Conservation (phyloP, 1,284 basidiomycete genomes). For the Fomitiporia mediterranea region DNA sequence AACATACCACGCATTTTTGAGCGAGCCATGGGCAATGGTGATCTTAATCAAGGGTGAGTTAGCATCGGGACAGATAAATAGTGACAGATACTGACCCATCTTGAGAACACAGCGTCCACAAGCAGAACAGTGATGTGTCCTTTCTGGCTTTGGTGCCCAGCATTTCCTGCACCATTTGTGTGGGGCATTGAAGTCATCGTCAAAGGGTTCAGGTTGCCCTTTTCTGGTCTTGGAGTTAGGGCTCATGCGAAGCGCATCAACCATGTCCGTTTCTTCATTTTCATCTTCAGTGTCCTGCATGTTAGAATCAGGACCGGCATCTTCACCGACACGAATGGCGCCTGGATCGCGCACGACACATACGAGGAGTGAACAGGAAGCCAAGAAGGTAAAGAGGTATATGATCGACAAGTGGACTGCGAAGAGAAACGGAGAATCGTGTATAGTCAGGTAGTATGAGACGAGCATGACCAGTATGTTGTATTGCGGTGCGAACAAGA, state of each 20-base stretch:
- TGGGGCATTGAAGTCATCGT: conserved; percentile 45
- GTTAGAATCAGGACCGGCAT: conserved; percentile 24
- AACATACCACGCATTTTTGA: conserved; percentile 68
- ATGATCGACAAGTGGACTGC: conserved; percentile 48
- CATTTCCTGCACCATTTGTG: conserved; percentile 74
- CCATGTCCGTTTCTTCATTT: conserved; percentile 48
- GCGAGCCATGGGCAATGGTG: conserved; percentile 90
- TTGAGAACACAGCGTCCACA: conserved; percentile 81
- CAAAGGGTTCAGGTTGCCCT: conserved; percentile 24
- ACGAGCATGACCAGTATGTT: conserved; percentile 63
- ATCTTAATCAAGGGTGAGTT: conserved; percentile 42
- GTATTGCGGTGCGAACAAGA: conserved; percentile 68
- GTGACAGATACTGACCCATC: conserved; percentile 56
- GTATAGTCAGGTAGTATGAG: conserved; percentile 55
- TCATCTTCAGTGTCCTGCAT: conserved; percentile 30
- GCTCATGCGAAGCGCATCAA: conserved; percentile 50
- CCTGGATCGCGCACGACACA: conserved; percentile 72
- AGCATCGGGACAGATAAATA: conserved; percentile 20
- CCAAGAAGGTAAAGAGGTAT: conserved; percentile 61
- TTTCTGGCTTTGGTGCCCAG: conserved; percentile 75
- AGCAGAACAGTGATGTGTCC: conserved; percentile 76
- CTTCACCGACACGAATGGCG: conserved; percentile 38
- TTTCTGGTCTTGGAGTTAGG: neutral
- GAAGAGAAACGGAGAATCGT: conserved; percentile 44
- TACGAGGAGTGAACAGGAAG: conserved; percentile 65